Percentiles rank a stretch among this genome's conserved stretches.
Evolutionary conservation across 2,329 filamentous ascomycete genomes (phyloP).

Genomic region (Exophiala calicioides): DNA sequence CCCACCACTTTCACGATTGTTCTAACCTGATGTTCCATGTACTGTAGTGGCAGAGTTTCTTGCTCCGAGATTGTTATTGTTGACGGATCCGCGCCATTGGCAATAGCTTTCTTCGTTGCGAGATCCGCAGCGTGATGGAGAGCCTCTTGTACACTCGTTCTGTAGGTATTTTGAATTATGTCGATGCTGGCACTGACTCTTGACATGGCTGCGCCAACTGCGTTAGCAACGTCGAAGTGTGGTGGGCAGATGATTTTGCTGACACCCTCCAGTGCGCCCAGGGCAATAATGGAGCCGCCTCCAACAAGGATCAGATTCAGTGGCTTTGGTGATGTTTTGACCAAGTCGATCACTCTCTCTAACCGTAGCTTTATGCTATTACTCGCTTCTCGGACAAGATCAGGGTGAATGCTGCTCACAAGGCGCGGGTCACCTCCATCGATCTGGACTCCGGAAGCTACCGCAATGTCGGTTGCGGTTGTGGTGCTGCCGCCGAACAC

Average conservation of each 20-base stretch:
- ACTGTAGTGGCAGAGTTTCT: neutral
- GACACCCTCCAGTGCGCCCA: slow-evolving; percentile 50
- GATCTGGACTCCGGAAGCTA: too few relatives aligned
- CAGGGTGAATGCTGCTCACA: slow-evolving; percentile 34
- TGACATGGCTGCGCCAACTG: slow-evolving; percentile 61
- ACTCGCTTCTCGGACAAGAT: slow-evolving; percentile 43
- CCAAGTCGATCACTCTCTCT: slow-evolving; percentile 58
- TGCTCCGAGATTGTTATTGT: neutral
- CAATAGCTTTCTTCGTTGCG: neutral
- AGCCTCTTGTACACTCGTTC: slow-evolving; percentile 26
- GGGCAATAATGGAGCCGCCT: slow-evolving; percentile 57
- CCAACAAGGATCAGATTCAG: slow-evolving; percentile 58
- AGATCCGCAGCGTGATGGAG: slow-evolving; percentile 22
- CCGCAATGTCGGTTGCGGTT: slow-evolving; percentile 31
- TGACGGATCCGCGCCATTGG: neutral
- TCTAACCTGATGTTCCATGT: neutral
- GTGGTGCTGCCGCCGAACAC: slow-evolving; percentile 59
- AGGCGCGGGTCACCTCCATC: too few relatives aligned
- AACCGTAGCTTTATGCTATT: slow-evolving; percentile 53
- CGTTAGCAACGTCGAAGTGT: slow-evolving; percentile 59
- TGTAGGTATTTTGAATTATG: slow-evolving; percentile 49
- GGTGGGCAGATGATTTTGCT: slow-evolving; percentile 54
- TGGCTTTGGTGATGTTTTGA: slow-evolving; percentile 59
- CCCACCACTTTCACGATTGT: neutral
- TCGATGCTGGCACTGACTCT: slow-evolving; percentile 58